These are phyloP conservation scores for Ustilago loliicola DNA, from an alignment of 1,284 basidiomycete species.

Conservation along the genomic window DNA sequence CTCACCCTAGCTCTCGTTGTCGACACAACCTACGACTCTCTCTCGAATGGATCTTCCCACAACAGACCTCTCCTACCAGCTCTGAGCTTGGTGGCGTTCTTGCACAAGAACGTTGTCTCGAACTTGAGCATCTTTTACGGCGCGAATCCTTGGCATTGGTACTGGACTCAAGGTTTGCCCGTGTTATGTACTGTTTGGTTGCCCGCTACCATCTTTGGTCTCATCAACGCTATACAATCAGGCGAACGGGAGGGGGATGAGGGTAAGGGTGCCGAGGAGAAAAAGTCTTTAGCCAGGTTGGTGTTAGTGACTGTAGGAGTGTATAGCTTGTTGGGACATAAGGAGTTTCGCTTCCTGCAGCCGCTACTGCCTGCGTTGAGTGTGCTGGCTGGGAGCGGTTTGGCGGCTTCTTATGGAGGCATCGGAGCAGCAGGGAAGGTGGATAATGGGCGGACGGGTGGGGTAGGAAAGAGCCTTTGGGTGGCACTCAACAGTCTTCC, in stretches of 20 bases:
- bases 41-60: slow-evolving; percentile 51
- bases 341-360: slow-evolving; percentile 97
- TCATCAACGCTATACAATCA: slow-evolving; percentile 13
- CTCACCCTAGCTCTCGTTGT: slow-evolving; percentile 73
- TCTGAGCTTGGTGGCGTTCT: slow-evolving; percentile 84
- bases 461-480: slow-evolving; percentile 20
- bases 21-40: slow-evolving; percentile 80
- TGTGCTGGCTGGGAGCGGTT: slow-evolving; percentile 75
- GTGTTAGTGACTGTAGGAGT: slow-evolving; percentile 37
- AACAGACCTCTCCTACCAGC: slow-evolving; percentile 71
- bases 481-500: slow-evolving; percentile 24
- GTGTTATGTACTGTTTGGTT: slow-evolving; percentile 80
- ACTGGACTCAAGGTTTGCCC: slow-evolving; percentile 86
- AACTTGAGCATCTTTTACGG: slow-evolving; percentile 92
- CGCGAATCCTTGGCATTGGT: slow-evolving; percentile 86
- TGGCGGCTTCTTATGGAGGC: slow-evolving; percentile 29
- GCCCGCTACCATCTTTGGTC: slow-evolving; percentile 80
- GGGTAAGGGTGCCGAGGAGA: slow-evolving; percentile 5
- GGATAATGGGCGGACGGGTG: not conserved
- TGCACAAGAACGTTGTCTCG: slow-evolving; percentile 78
- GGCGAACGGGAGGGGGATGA: not conserved
- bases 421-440: not conserved
- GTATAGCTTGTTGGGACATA: slow-evolving; percentile 72
- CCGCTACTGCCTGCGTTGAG: slow-evolving; percentile 89
- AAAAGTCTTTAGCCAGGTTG: slow-evolving; percentile 32